Evolutionary conservation across 2,329 filamentous ascomycete genomes (phyloP).

Genomic region (Ceratocystis eucalypticola): DNA sequence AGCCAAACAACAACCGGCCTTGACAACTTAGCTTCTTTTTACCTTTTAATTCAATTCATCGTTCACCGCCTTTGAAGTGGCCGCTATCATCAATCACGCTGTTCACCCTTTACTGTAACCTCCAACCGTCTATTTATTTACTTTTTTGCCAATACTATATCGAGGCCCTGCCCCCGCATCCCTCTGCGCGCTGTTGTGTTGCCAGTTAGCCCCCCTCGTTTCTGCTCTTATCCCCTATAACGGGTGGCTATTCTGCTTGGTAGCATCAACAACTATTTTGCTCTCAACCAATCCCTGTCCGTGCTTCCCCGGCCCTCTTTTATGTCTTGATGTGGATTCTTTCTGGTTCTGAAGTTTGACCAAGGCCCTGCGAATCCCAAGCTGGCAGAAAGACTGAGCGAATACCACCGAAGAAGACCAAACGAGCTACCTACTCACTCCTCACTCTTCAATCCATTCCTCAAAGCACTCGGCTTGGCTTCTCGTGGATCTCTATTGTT

Average conservation of each 20-base stretch:
- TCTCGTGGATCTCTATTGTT: background rate
- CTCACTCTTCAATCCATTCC: background rate
- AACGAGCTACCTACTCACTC: background rate
- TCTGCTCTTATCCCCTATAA: background rate
- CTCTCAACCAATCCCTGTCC: background rate
- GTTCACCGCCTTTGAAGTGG: background rate
- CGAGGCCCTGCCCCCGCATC: background rate
- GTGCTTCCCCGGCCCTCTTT: constrained; percentile 1
- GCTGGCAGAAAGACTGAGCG: background rate
- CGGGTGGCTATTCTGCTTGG: background rate
- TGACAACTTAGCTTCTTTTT: background rate
- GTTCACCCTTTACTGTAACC: background rate
- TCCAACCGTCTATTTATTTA: background rate
- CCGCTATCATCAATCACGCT: too few species aligned
- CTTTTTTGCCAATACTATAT: background rate
- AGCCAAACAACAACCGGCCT: background rate
- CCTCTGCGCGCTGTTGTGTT: background rate
- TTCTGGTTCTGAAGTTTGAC: background rate
- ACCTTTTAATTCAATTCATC: background rate
- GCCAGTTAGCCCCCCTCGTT: background rate
- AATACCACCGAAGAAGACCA: background rate
- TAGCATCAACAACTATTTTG: background rate
- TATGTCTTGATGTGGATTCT: background rate
- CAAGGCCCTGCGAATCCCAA: background rate
- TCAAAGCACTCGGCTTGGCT: background rate